phyloP scores from a whole-genome alignment of 108 stramenopile species.

The Stephanodiscus minutulus region DNA sequence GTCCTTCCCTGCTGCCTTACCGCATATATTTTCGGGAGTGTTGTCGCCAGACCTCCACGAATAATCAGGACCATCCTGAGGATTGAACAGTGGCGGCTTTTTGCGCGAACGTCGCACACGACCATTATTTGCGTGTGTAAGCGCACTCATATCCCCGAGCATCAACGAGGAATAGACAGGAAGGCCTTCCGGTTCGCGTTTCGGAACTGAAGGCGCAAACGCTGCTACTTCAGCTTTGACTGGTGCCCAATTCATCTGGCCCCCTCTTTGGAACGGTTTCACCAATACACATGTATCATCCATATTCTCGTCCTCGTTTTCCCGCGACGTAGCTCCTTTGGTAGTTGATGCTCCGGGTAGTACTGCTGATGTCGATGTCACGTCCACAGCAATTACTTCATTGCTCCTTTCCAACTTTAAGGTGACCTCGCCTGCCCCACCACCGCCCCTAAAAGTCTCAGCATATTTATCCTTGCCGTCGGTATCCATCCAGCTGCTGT shows the following conservation, averaged over 20 bases:
- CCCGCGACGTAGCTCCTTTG: not conserved
- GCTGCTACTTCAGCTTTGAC: not conserved
- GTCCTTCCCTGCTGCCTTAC: not conserved
- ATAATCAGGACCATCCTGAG: not conserved
- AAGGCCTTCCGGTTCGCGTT: not conserved
- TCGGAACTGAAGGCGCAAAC: not conserved
- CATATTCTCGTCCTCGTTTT: not conserved
- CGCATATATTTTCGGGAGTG: not conserved
- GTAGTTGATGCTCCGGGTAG: not conserved
- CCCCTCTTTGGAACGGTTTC: conserved; percentile 24
- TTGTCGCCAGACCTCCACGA: not conserved
- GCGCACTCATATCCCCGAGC: too few species aligned
- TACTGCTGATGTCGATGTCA: not conserved
- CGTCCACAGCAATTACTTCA: not conserved
- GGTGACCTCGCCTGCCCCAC: not conserved
- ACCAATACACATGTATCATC: conserved; percentile 10
- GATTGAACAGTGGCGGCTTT: not conserved
- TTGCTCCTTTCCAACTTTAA: not conserved
- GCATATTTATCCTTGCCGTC: not conserved
- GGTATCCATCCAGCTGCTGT: not conserved
- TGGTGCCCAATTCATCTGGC: conserved; percentile 7
- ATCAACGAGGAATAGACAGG: too few species aligned
- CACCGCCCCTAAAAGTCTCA: not conserved
- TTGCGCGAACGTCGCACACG: too few species aligned
- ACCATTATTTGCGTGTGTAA: too few species aligned